phyloP scores from a whole-genome alignment of 495 filamentous ascomycete species.

The Podospora bellae-mahoneyi region DNA sequence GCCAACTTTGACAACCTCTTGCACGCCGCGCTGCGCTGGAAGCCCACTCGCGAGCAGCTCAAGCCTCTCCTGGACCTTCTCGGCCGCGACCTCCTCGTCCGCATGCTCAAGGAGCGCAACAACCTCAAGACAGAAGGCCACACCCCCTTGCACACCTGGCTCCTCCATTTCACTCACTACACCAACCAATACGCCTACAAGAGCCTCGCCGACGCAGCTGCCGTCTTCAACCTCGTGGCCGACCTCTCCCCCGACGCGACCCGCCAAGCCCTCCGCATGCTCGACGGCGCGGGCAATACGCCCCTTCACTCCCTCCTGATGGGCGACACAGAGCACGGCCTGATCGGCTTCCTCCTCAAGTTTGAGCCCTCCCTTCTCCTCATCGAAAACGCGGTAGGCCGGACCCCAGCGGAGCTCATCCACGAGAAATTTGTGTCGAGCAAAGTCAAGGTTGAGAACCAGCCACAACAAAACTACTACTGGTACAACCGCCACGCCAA shows the following conservation, averaged over 20 bases:
- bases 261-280: slow-evolving; percentile 50
- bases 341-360: slow-evolving; percentile 51
- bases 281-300: slow-evolving; percentile 67
- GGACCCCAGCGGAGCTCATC: slow-evolving; percentile 64
- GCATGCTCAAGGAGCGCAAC: slow-evolving; percentile 41
- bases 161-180: slow-evolving; percentile 12
- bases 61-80: slow-evolving; percentile 50
- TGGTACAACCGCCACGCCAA: neutral
- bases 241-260: slow-evolving; percentile 46
- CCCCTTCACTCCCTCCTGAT: slow-evolving; percentile 58
- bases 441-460: slow-evolving; percentile 6
- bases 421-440: slow-evolving; percentile 47
- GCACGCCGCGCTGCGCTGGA: slow-evolving; percentile 49
- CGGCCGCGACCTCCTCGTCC: slow-evolving; percentile 42
- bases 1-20: slow-evolving; percentile 55
- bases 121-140: slow-evolving; percentile 33
- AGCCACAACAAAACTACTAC: neutral
- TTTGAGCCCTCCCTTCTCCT: slow-evolving; percentile 55
- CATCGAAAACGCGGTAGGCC: slow-evolving; percentile 67
- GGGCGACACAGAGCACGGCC: slow-evolving; percentile 24
- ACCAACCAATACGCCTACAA: slow-evolving; percentile 3
- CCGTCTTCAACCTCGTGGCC: slow-evolving; percentile 44
- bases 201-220: slow-evolving; percentile 16
- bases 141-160: slow-evolving; percentile 42
- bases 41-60: slow-evolving; percentile 31